Conservation (phyloP, 176 grass and related monocot species). For the Oryza officinalis region DNA sequence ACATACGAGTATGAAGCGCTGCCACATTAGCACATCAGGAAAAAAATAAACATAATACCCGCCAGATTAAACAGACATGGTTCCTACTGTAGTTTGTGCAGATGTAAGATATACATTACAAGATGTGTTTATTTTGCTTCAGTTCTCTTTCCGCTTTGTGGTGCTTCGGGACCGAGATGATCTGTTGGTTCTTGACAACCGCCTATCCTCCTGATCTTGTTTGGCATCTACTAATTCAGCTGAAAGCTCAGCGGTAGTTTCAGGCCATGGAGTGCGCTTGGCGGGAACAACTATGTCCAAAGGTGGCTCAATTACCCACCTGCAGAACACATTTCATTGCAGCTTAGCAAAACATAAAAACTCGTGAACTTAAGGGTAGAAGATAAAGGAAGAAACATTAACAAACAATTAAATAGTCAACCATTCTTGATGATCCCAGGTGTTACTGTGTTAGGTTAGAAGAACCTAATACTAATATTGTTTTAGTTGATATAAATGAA, state of each 20-base stretch:
- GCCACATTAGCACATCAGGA: conserved; percentile 33
- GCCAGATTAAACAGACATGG: conserved; percentile 33
- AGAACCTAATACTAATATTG: not conserved
- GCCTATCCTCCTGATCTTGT: conserved; percentile 55
- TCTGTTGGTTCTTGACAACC: conserved; percentile 51
- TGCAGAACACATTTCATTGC: conserved; percentile 27
- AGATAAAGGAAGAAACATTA: not conserved
- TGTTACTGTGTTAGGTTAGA: not conserved
- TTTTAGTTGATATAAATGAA: not conserved
- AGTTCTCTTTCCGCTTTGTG: conserved; percentile 80
- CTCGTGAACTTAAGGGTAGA: not conserved
- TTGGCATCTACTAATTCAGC: conserved; percentile 36
- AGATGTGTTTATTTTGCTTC: conserved; percentile 33
- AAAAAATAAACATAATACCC: conserved; percentile 33
- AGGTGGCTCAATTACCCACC: conserved; percentile 89
- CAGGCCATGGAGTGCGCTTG: conserved; percentile 91
- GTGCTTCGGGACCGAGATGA: conserved; percentile 54
- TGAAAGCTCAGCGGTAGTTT: conserved; percentile 47
- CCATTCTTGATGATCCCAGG: not conserved
- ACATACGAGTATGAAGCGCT: conserved; percentile 15
- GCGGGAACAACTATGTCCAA: conserved; percentile 73
- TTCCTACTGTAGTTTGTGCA: conserved; percentile 34
- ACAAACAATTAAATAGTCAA: not conserved
- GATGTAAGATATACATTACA: conserved; percentile 43
- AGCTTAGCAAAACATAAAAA: not conserved